Base-by-base conservation (phyloP, 2,329 filamentous ascomycete species). In the Pezicula radicicola region DNA sequence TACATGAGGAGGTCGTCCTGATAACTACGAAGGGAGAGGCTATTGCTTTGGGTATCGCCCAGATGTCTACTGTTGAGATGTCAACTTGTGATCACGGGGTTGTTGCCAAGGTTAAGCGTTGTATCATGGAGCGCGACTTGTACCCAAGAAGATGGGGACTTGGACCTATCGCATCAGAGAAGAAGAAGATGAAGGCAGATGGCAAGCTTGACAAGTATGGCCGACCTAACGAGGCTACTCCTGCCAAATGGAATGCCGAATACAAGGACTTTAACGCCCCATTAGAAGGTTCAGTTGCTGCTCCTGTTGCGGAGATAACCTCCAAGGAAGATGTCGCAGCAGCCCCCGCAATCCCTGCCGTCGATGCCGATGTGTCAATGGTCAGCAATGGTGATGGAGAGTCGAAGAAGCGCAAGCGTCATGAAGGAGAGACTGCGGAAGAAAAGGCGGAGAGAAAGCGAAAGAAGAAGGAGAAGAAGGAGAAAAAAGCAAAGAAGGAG, bases 11-110 rank as follows among this genome's bases (percentile, higher is more conserved):
- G 75, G 87, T 97, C 66, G 91, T 99, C 36, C 79, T 99, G 55
- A 97, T 99, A 87, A 97, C 94, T 52, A 97, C 94, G 67, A 99
- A 99, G 83, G 94, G 94, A 66, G 94, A 99, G 77, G 94, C 94
- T 42, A 97, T 99, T 67, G 94, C 94, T 54, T 83, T 99, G 56
- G 94, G 89, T 65, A 96, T 97, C 66, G 91, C 94, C 16, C 90
- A 96, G 72, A 99, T 99, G 94, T 96, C 91, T 37, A 96, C 92
- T 3, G 91, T 97, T 46, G 94, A 97, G 76, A 89, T 99, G 74
- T 91, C 91, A 28, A 93, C 91, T 33, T 97, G 94, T 74, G 92
- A 97, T 69, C 94, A 99, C 74, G 94, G 94, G 64, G 91, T 97
- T 53, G 93, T 97, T 54, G 94, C 94, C 64, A 97, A 97, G 81